Evolutionary conservation across 2,329 filamentous ascomycete species (phyloP), one percentile per base, ranked within the genome.

Genomic region (Stagonosporopsis vannaccii): DNA sequence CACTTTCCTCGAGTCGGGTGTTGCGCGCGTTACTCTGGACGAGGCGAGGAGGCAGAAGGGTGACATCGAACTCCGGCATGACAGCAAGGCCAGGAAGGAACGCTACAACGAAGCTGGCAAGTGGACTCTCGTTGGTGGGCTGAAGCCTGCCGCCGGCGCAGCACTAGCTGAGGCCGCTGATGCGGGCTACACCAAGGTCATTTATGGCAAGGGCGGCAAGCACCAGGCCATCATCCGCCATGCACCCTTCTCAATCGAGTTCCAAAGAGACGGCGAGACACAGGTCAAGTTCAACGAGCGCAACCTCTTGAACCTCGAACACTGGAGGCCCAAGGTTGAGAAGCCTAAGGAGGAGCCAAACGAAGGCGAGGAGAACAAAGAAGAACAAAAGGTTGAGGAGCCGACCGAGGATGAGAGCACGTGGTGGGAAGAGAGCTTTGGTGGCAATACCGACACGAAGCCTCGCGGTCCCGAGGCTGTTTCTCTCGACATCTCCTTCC

Each of bases 401-500:
- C 60, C 78, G 11, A 82, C 81, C 13, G 86, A 90, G 61, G 90
- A 95, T 63, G 90, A 97, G 73, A 90, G 88, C 77, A 97, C 93
- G 3, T 97, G 92, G 92, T 99, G 95, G 95, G 95, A 99, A 6
- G 95, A 99, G 80, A 86, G 85, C 0, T 99, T 99, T 75, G 94
- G 94, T 62, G 93, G 94, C 59, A 96, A 95, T 75, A 98, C 93
- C 0, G 95, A 99, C 76, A 86, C 89, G 5, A 99, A 99, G 78
- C 94, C 95, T n/a, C 87, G 88, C 69, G 95, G 95, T 1, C 95
- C 95, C 0, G 95, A 99, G 77, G 95, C 93, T 72, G 83, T 99
- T 40, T 92, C 86, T 13, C 78, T 99, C 56, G 95, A 99, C 72
- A 94, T 99, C 67, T 88, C 90, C 0, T 99, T 99, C 77, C 87